Base-by-base conservation (phyloP, 2,329 filamentous ascomycete species). In the Zymoseptoria ardabiliae region DNA sequence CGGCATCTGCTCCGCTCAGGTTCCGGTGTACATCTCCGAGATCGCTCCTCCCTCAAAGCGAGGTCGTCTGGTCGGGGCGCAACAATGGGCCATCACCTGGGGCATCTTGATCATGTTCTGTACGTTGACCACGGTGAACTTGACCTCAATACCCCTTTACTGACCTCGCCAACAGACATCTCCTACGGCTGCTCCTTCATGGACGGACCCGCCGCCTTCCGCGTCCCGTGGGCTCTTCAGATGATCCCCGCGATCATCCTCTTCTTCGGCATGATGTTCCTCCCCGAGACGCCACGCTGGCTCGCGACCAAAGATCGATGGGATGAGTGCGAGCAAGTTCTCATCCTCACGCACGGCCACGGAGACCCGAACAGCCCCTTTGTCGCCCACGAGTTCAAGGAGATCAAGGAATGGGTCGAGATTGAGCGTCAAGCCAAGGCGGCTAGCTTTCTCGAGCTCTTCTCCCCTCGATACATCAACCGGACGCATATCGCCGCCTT, bases 401-500 rank as follows among this genome's bases (percentile, higher is more conserved):
- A 94, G 71, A 77, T 89, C 41, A 65, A 84, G 63, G 83, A 87
- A 48, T 86, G 69, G 71, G 62, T 87, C 66, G 86, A 90, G 55
- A 88, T 92, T 63, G 89, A 94, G 73, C 81, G 84, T 19, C 76
- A 80, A 23, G 88, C 90, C 70, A 77, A 84, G 13, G 81, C 91
- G 64, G 86, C 89, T 20, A 84, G 83, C 8, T 90, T 89, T 70
- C 65, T 85, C 1, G 88, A 93, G 69, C 81, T 94, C 0, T 82
- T 94, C 75, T 82, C 81, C 65, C 88, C 88, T 1, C 77, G 77
- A n/a, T 90, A 90, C 85, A 79, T 90, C 70, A 87, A 90, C 74
- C 82, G 88, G 28, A 88, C 86, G 8, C 77, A 86, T 64, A 86
- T 89, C 63, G 88, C 86, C 62, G 69, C 90, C 50, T 90, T 88